phyloP scores from a whole-genome alignment of 116 monocot species.

The Posidonia oceanica region DNA sequence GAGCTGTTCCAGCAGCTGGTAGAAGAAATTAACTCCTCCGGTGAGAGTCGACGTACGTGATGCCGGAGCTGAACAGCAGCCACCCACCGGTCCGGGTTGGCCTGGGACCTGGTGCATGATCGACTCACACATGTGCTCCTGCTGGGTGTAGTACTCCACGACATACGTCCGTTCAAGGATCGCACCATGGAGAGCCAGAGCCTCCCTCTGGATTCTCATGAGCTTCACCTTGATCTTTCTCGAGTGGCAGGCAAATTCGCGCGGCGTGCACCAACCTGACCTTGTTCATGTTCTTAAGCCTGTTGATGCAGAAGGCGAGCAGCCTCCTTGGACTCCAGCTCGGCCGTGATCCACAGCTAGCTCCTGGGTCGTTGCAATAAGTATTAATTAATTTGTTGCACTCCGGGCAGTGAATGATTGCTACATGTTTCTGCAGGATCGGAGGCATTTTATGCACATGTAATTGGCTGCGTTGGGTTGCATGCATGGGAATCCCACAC shows the following conservation, averaged over 20 bases:
- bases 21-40: conserved; percentile 85
- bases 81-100: conserved; percentile 87
- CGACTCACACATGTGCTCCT: conserved; percentile 72
- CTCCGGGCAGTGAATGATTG: conserved; percentile 65
- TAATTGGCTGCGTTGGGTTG: conserved; percentile 74
- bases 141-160: conserved; percentile 56
- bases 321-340: conserved; percentile 65
- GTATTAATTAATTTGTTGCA: too few species aligned
- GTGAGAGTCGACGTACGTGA: conserved; percentile 86
- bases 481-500: conserved; percentile 57
- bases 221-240: conserved; percentile 66
- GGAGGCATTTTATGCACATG: conserved; percentile 69
- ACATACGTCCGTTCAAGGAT: conserved; percentile 60
- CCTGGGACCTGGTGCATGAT: conserved; percentile 55
- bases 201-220: conserved; percentile 62
- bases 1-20: conserved; percentile 80
- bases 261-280: conserved; percentile 57
- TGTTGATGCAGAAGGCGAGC: conserved; percentile 40
- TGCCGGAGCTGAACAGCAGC: conserved; percentile 89
- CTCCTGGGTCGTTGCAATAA: conserved; percentile 71
- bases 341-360: conserved; percentile 54
- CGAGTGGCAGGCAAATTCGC: conserved; percentile 84
- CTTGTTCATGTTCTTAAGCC: conserved; percentile 23
- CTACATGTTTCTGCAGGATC: conserved; percentile 56
- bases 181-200: conserved; percentile 42